A percentile compares a stretch with the other conserved stretches of the same genome.
Conservation (phyloP, 2,329 filamentous ascomycete species). For the Ophiostoma piceae region DNA sequence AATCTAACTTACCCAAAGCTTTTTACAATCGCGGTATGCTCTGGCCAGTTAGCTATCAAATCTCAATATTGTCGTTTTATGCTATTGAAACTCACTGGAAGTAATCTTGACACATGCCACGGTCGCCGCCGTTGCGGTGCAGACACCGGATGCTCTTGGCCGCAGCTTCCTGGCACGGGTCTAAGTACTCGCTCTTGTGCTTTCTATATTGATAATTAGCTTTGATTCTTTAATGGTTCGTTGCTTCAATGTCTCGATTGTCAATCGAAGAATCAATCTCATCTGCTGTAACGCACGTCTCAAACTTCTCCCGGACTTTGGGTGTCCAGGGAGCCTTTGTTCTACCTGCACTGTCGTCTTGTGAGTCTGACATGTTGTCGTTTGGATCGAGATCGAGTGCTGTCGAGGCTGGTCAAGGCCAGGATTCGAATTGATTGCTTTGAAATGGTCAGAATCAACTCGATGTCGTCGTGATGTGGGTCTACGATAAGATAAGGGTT, state of each 20-base stretch:
- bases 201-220: slow-evolving; percentile 54
- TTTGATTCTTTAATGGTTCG: too few relatives aligned
- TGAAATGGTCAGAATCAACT: neutral
- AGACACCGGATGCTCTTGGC: slow-evolving; percentile 79
- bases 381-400: neutral
- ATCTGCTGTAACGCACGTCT: slow-evolving; percentile 45
- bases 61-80: neutral
- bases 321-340: slow-evolving; percentile 43
- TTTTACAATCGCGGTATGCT: slow-evolving; percentile 91
- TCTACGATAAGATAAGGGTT: neutral
- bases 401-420: neutral
- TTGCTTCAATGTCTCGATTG: neutral
- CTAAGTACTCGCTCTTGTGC: slow-evolving; percentile 80
- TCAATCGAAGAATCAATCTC: neutral
- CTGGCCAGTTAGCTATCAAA: slow-evolving; percentile 41
- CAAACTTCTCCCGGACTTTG: slow-evolving; percentile 58
- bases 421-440: neutral
- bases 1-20: slow-evolving; percentile 67
- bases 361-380: neutral
- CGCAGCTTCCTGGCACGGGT: slow-evolving; percentile 92
- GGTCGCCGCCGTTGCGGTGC: slow-evolving; percentile 80
- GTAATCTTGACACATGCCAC: slow-evolving; percentile 86
- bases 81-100: slow-evolving; percentile 63
- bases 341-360: neutral
- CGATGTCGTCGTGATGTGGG: neutral